Evolutionary conservation across 768 basidiomycete genomes (phyloP).

Genomic region (Collybia nuda): DNA sequence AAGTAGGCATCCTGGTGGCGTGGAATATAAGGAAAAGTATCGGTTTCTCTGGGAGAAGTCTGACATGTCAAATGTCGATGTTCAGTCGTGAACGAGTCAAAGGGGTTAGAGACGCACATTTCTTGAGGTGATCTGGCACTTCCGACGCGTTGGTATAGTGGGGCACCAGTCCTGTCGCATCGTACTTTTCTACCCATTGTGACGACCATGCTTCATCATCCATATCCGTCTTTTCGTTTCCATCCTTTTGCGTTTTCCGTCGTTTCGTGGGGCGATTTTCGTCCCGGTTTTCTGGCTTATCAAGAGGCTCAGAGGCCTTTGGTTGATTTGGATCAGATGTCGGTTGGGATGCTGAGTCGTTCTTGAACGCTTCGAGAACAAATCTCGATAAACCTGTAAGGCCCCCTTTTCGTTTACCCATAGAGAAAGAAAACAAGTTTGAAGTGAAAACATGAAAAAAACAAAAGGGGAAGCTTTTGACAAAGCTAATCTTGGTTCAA

Average conservation of each 20-base stretch:
- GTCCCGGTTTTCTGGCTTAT: neutral
- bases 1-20: conserved; percentile 72
- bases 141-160: conserved; percentile 62
- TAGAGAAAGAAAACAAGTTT: neutral
- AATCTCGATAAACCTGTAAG: conserved; percentile 46
- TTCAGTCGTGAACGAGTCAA: neutral
- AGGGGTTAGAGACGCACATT: conserved; percentile 58
- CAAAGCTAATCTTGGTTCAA: too few species aligned
- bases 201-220: conserved; percentile 19
- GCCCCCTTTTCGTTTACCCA: conserved; percentile 38
- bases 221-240: conserved; percentile 2
- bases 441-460: neutral
- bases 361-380: conserved; percentile 35
- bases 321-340: neutral
- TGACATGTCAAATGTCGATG: conserved; percentile 27
- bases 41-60: conserved; percentile 86
- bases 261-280: conserved; percentile 33
- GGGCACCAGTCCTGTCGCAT: conserved; percentile 73
- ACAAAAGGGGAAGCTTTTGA: neutral
- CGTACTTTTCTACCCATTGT: conserved; percentile 44
- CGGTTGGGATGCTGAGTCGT: conserved; percentile 6
- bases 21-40: conserved; percentile 76
- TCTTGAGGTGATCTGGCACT: conserved; percentile 76
- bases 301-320: neutral
- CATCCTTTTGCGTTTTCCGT: conserved; percentile 20